Percentiles rank a stretch among this genome's conserved stretches.
These are phyloP conservation scores for Aschersonia sp. DNA, from an alignment of 2,329 filamentous ascomycete species.

Conservation along the genomic window DNA sequence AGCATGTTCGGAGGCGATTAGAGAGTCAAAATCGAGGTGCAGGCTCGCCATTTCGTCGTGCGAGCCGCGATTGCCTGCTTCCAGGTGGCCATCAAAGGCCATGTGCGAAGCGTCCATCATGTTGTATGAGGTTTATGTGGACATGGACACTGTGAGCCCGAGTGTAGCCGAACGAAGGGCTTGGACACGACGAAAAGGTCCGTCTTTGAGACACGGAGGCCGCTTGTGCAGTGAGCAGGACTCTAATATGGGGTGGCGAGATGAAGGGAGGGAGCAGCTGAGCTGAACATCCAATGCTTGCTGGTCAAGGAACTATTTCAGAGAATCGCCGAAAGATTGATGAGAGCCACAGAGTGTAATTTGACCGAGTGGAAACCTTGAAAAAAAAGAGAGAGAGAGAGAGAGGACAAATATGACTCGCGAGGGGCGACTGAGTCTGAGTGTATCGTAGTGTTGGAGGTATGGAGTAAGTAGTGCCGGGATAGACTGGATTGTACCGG, in stretches of 20 bases:
- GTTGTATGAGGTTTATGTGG: not conserved
- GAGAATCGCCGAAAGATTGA: not conserved
- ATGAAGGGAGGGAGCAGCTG: too few species aligned
- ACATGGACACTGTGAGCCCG: not conserved
- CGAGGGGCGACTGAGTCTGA: not conserved
- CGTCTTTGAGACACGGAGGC: too few species aligned
- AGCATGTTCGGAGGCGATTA: slow-evolving; percentile 11
- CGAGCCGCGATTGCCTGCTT: slow-evolving; percentile 6
- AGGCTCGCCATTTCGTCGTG: slow-evolving; percentile 15
- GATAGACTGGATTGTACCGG: not conserved
- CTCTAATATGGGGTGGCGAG: too few species aligned
- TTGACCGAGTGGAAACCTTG: not conserved
- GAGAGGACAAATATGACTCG: not conserved
- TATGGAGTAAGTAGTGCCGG: not conserved
- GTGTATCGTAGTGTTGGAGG: not conserved
- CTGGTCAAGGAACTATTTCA: not conserved
- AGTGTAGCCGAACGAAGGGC: not conserved
- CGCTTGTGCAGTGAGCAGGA: too few species aligned
- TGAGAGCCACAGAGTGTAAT: not conserved
- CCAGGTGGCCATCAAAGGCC: slow-evolving; percentile 9
- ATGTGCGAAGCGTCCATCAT: slow-evolving; percentile 11
- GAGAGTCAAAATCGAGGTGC: slow-evolving; percentile 11
- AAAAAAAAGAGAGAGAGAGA: not conserved
- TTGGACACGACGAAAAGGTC: too few species aligned
- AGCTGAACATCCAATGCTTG: too few species aligned